These are phyloP conservation scores for Pichiaceae sp. DNA, from an alignment of 1,139 yeast species.

Conservation along the genomic window DNA sequence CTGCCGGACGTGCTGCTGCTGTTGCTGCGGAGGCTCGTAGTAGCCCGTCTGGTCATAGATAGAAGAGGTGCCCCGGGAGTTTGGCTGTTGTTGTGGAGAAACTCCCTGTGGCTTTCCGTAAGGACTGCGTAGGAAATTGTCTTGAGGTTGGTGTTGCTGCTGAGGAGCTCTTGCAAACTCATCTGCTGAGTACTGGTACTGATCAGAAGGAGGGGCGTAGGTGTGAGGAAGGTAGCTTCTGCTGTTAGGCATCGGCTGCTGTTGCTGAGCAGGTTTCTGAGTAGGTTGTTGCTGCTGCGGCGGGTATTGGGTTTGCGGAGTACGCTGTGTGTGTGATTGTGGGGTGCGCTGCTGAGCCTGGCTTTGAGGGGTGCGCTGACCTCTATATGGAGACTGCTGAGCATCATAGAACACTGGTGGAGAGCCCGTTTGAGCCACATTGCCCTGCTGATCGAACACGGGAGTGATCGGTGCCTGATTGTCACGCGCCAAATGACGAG, in stretches of 20 bases:
- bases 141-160: too few relatives aligned
- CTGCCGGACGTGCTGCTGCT: slow-evolving; percentile 4
- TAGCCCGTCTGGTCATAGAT: background rate
- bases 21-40: slow-evolving; percentile 2
- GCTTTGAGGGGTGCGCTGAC: background rate
- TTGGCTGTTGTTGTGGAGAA: slow-evolving; percentile 4
- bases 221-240: too few relatives aligned
- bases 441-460: background rate
- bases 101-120: slow-evolving; percentile 1
- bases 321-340: background rate
- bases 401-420: background rate
- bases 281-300: slow-evolving; percentile 4
- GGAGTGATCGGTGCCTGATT: background rate
- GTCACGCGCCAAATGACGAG: background rate
- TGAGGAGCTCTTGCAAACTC: too few relatives aligned
- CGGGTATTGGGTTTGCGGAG: background rate
- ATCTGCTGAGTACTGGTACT: too few relatives aligned
- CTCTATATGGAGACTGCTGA: background rate
- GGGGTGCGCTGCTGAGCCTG: background rate
- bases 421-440: background rate
- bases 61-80: background rate
- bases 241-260: too few relatives aligned
- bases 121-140: slow-evolving; percentile 5
- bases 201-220: too few relatives aligned
- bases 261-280: background rate